phyloP scores from a whole-genome alignment of 2,329 filamentous ascomycete species.

The Sphaerulina vaccinii region DNA sequence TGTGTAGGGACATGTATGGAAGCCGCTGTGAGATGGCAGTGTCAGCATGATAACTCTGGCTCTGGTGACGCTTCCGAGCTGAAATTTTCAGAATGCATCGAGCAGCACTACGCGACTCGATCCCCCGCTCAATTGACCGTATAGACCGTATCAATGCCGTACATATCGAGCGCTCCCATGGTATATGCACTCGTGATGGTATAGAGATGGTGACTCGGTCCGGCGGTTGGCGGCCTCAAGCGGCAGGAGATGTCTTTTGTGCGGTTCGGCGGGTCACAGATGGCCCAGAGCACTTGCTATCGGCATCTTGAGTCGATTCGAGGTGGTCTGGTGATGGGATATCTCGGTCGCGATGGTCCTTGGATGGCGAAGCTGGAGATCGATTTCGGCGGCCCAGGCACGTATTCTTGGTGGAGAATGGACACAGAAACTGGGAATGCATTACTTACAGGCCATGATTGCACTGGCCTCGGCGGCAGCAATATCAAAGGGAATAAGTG shows the following conservation, averaged over 20 bases:
- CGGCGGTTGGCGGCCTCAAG: slow-evolving; percentile 22
- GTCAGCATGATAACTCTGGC: slow-evolving; percentile 42
- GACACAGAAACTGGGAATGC: slow-evolving; percentile 38
- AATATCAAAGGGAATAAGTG: slow-evolving; percentile 13
- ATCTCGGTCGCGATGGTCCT: slow-evolving; percentile 27
- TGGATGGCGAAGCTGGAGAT: slow-evolving; percentile 29
- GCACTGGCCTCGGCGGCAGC: slow-evolving; percentile 33
- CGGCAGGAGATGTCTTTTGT: slow-evolving; percentile 10
- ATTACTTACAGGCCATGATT: slow-evolving; percentile 61
- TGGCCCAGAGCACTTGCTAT: slow-evolving; percentile 16
- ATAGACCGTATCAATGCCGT: slow-evolving; percentile 25
- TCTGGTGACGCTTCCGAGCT: slow-evolving; percentile 31
- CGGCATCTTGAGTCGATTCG: slow-evolving; percentile 21
- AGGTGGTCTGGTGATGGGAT: slow-evolving; percentile 30
- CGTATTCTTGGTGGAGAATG: slow-evolving; percentile 14
- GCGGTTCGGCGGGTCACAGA: slow-evolving; percentile 19
- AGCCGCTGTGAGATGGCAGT: slow-evolving; percentile 51
- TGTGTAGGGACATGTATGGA: slow-evolving; percentile 62
- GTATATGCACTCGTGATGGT: slow-evolving; percentile 33
- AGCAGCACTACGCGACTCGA: slow-evolving; percentile 44
- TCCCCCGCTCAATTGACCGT: slow-evolving; percentile 38
- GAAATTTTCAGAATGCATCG: slow-evolving; percentile 34
- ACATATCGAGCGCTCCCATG: slow-evolving; percentile 43
- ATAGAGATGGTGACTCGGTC: slow-evolving; percentile 29
- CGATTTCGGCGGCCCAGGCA: slow-evolving; percentile 19